Conservation (phyloP, 805 yeast genomes). For the Clavispora vitiphila region DNA sequence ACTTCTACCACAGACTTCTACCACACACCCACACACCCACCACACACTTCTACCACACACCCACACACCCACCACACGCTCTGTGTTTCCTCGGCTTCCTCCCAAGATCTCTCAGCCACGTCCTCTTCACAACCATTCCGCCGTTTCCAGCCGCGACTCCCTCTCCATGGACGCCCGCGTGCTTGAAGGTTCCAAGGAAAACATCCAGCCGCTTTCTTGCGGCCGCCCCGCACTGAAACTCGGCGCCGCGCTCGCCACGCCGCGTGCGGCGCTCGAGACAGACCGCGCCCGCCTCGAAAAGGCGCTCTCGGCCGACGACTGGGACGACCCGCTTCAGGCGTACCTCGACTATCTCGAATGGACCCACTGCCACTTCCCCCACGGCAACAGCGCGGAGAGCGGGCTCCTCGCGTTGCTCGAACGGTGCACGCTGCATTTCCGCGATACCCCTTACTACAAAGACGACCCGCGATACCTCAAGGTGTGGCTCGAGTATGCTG, state of each 20-base stretch:
- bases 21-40: too few relatives aligned
- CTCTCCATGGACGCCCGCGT: slow-evolving; percentile 17
- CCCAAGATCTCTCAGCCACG: too few relatives aligned
- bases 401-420: slow-evolving; percentile 65
- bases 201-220: slow-evolving; percentile 57
- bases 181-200: slow-evolving; percentile 60
- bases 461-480: slow-evolving; percentile 78
- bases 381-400: slow-evolving; percentile 56
- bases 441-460: slow-evolving; percentile 61
- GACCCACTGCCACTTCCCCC: slow-evolving; percentile 59
- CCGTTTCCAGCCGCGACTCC: too few relatives aligned
- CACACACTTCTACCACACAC: too few relatives aligned
- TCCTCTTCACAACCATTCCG: too few relatives aligned
- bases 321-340: slow-evolving; percentile 80
- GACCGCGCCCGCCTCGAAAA: slow-evolving; percentile 36
- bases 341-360: slow-evolving; percentile 73
- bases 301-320: slow-evolving; percentile 36
- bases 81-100: too few relatives aligned
- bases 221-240: slow-evolving; percentile 68
- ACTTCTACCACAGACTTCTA: too few relatives aligned
- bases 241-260: slow-evolving; percentile 34
- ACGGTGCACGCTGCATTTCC: slow-evolving; percentile 63
- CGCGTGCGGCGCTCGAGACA: slow-evolving; percentile 3
- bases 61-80: too few relatives aligned
- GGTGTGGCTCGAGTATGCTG: slow-evolving; percentile 78